Evolutionary conservation across 257 asterid species (phyloP).

Genomic region (Plantago elongata): DNA sequence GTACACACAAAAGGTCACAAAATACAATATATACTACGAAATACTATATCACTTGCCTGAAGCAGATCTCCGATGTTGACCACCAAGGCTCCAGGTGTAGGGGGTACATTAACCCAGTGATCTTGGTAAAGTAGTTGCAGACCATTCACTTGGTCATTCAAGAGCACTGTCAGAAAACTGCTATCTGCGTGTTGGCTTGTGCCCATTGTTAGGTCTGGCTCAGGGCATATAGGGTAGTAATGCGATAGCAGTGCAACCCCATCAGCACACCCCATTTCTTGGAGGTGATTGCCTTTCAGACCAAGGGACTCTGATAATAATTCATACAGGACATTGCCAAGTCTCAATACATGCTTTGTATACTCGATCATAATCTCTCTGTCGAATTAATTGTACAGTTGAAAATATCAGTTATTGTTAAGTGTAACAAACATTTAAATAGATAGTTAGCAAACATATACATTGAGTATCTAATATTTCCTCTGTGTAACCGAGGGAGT

Average conservation of each 20-base stretch:
- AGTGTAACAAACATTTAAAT: background rate
- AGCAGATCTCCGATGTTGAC: conserved; percentile 48
- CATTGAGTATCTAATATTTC: background rate
- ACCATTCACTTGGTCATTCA: conserved; percentile 36
- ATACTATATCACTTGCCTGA: conserved; percentile 31
- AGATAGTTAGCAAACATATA: background rate
- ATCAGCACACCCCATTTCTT: conserved; percentile 29
- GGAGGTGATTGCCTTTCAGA: conserved; percentile 23
- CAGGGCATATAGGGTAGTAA: conserved; percentile 38
- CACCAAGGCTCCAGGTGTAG: conserved; percentile 39
- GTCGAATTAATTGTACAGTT: background rate
- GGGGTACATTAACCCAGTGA: conserved; percentile 47
- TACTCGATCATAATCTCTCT: conserved; percentile 32
- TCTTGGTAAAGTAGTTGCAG: conserved; percentile 43
- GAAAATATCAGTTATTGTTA: no score
- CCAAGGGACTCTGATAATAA: conserved; percentile 33
- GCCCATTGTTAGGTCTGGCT: conserved; percentile 34
- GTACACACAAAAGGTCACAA: background rate
- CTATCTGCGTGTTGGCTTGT: conserved; percentile 39
- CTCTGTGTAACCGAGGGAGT: no score
- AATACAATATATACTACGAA: background rate
- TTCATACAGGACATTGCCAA: conserved; percentile 25
- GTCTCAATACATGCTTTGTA: conserved; percentile 24
- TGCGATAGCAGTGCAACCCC: conserved; percentile 27
- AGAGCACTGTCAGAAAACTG: conserved; percentile 38